Evolutionary conservation across 805 yeast genomes (phyloP), one percentile per base, ranked within the genome.

Genomic region (Myxozyma vanderwaltii): DNA sequence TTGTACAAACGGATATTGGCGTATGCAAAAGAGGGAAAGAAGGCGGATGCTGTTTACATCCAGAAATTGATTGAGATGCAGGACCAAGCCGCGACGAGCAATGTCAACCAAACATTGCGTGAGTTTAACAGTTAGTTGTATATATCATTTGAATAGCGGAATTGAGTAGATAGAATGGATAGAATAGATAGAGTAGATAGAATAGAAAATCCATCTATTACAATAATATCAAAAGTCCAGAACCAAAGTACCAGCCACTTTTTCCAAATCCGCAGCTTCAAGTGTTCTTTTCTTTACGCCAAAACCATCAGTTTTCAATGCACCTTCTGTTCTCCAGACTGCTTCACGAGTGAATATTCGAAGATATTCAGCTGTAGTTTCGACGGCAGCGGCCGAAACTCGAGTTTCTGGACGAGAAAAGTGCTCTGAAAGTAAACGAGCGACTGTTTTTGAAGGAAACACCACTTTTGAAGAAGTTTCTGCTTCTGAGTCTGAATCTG

Each of bases 341-440:
- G 83, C 83, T 66, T 80, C 83, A 46, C 75, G 75, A 17, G 81
- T 74, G 61, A 80, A 80, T 24, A 80, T 70, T 23, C 76, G 72
- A 24, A 80, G 72, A 63, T 80, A 80, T 63, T 79, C 81, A 3
- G 77, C 67, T 1, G 79, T 43, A n/a, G 69, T 64, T 21, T 66
- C 61, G 27, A 67, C 51, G 8, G 71, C 69, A 12, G 56, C 58
- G 19, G 58, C 53, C 19, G 68, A 59, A 8, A 68, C 51, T 23
- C 61, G 43, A 21, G 70, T 68, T 36, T 68, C 71, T 10, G 52
- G 33, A 13, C 61, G 63, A 29, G 54, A 33, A 46, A 69, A 69
- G 31, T 68, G 43, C 44, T 61, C 67, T 15, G 65, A 52, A 47
- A 68, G 61, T 29, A 63, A 53, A 26, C 68, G 65, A 12, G 61